These are phyloP conservation scores for Nectriaceae sp. DNA, from an alignment of 2,329 filamentous ascomycete genomes.

Conservation along the genomic window DNA sequence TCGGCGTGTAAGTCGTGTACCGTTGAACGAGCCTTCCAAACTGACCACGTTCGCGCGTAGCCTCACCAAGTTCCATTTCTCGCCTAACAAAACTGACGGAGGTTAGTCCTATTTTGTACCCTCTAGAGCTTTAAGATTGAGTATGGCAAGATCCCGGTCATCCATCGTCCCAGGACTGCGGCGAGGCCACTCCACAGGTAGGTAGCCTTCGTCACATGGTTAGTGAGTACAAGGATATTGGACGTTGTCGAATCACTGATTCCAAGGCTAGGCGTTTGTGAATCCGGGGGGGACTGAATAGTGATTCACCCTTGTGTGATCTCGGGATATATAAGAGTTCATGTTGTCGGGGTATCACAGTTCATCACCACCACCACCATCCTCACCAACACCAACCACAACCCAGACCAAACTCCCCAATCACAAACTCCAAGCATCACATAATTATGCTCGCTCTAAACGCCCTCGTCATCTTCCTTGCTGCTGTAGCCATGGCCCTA, in stretches of 20 bases:
- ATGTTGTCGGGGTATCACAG: neutral
- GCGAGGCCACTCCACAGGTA: too few species aligned
- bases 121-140: too few species aligned
- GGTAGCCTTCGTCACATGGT: too few species aligned
- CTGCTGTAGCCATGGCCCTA: neutral
- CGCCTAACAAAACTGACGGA: neutral
- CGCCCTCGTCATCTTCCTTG: neutral
- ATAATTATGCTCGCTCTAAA: neutral
- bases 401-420: neutral
- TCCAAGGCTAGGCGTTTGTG: too few species aligned
- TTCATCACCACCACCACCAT: neutral
- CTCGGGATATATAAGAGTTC: neutral
- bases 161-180: too few species aligned
- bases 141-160: too few species aligned
- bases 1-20: neutral
- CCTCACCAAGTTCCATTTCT: neutral
- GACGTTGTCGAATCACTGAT: too few species aligned
- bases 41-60: too few species aligned
- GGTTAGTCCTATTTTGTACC: too few species aligned
- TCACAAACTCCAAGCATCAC: neutral
- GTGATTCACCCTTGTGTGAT: neutral
- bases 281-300: too few species aligned
- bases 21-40: neutral
- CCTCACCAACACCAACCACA: neutral
- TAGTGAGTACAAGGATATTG: too few species aligned